Conservation (phyloP, 305 asterid genomes). For the Rubia peregrina region DNA sequence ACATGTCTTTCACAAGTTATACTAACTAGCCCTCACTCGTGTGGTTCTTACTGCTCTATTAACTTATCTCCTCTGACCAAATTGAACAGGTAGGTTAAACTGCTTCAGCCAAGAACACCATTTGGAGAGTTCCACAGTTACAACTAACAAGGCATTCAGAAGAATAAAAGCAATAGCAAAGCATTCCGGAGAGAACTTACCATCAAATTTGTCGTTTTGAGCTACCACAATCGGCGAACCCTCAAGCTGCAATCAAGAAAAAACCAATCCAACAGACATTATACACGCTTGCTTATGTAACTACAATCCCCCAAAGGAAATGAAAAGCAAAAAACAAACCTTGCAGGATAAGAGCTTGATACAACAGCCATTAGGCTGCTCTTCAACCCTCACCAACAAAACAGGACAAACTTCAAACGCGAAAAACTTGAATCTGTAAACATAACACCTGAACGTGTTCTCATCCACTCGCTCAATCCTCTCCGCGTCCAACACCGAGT, state of each 20-base stretch:
- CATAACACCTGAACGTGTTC: constrained; percentile 79
- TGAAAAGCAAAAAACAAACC: constrained; percentile 26
- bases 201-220: constrained; percentile 76
- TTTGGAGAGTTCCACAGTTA: background rate
- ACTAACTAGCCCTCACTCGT: background rate
- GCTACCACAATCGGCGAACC: constrained; percentile 74
- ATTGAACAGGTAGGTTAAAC: background rate
- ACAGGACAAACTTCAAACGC: constrained; percentile 91
- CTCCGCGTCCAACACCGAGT: constrained; percentile 96
- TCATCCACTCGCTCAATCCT: constrained; percentile 93
- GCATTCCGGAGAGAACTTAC: constrained; percentile 29
- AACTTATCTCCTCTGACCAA: background rate
- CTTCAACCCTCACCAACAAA: constrained; percentile 89
- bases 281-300: background rate
- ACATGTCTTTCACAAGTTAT: background rate
- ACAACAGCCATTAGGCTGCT: constrained; percentile 81
- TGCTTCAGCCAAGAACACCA: background rate
- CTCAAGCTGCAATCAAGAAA: constrained; percentile 50
- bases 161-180: background rate
- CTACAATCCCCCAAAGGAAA: background rate
- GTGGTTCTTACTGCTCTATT: background rate
- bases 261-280: constrained; percentile 3
- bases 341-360: constrained; percentile 76
- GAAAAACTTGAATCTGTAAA: constrained; percentile 71
- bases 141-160: background rate